Evolutionary conservation across 345 rosid species (phyloP).

Genomic region (Reutealis trisperma): DNA sequence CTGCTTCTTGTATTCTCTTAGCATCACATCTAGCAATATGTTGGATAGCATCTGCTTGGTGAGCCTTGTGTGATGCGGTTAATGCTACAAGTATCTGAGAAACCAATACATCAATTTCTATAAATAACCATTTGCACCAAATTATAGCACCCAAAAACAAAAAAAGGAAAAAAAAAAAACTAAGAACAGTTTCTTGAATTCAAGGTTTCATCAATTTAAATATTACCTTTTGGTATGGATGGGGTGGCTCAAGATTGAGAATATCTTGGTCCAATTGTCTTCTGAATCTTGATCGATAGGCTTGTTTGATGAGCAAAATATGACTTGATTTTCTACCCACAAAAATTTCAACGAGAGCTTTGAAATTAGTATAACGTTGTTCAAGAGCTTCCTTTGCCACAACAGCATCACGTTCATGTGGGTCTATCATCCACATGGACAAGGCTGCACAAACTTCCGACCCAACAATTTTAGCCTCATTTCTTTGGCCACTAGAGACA

Average conservation of each 20-base stretch:
- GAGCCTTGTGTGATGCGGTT: conserved; percentile 66
- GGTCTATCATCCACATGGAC: conserved; percentile 46
- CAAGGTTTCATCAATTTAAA: no score
- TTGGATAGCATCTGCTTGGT: conserved; percentile 56
- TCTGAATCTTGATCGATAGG: conserved; percentile 46
- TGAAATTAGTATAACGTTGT: conserved; percentile 36
- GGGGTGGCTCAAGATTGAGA: conserved; percentile 53
- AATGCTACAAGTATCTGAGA: conserved; percentile 61
- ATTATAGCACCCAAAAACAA: not conserved
- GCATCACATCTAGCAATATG: conserved; percentile 65
- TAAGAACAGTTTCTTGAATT: no score
- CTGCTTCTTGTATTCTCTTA: conserved; percentile 51
- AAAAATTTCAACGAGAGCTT: conserved; percentile 55
- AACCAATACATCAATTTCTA: not conserved
- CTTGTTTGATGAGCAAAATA: conserved; percentile 49
- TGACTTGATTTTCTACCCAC: conserved; percentile 68
- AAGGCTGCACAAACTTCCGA: conserved; percentile 31
- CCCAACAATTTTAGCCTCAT: conserved; percentile 19
- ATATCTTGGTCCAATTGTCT: conserved; percentile 62
- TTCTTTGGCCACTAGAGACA: conserved; percentile 1
- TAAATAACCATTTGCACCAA: not conserved
- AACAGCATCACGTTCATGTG: conserved; percentile 57
- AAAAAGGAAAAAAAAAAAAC: no score
- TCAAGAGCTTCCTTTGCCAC: conserved; percentile 51
- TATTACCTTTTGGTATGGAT: conserved; percentile 59